phyloP scores from a whole-genome alignment of 495 filamentous ascomycete genomes.

The Viridothelium virens region DNA sequence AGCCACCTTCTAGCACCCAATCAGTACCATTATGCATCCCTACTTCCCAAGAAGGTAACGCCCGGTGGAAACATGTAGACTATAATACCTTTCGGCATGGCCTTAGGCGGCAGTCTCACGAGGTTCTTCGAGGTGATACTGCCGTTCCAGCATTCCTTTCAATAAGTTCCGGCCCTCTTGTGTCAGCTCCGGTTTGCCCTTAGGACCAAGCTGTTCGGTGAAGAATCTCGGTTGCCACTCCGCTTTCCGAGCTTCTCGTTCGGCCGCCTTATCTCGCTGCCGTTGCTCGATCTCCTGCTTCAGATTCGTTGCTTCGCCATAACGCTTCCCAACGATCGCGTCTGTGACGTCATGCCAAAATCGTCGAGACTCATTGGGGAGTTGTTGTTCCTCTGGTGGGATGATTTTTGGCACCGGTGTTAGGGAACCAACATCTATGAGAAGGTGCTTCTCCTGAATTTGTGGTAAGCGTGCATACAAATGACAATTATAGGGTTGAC shows the following conservation, averaged over 20 bases:
- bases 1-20: neutral
- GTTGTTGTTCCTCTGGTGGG: constrained; percentile 66
- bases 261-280: constrained; percentile 75
- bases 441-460: constrained; percentile 53
- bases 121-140: constrained; percentile 17
- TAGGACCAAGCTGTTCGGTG: constrained; percentile 59
- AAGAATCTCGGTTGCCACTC: constrained; percentile 91
- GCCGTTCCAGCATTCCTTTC: constrained; percentile 48
- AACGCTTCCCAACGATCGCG: constrained; percentile 81
- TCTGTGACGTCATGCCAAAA: constrained; percentile 83
- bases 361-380: constrained; percentile 81
- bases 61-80: neutral
- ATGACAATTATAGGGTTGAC: neutral
- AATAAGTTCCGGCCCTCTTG: constrained; percentile 67
- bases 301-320: constrained; percentile 67
- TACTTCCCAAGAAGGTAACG: neutral
- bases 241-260: constrained; percentile 55
- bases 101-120: constrained; percentile 21
- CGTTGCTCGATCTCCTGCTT: constrained; percentile 90
- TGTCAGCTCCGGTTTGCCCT: constrained; percentile 71
- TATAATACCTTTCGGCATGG: neutral
- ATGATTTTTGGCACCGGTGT: constrained; percentile 65
- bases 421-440: constrained; percentile 81
- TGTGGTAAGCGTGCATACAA: neutral
- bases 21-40: neutral